Base-by-base conservation (phyloP, 2,329 filamentous ascomycete species). In the Aspergillus fijiensis region DNA sequence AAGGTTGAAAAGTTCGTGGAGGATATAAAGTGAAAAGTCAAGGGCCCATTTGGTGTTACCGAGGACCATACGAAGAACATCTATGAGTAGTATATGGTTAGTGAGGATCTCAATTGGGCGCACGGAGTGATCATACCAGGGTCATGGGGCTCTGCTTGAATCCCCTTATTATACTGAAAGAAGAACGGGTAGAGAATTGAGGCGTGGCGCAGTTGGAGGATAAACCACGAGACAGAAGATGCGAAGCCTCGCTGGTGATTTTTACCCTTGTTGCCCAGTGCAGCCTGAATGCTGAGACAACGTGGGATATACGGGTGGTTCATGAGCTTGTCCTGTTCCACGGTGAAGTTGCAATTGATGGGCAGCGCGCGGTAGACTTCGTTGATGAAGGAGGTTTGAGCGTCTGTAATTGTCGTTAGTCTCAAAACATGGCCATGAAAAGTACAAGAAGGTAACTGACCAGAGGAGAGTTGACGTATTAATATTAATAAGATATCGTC, bases 21-120 rank as follows among this genome's bases (percentile, higher is more conserved):
- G 69, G 29, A 87, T 75, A 68, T 81, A 86, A 21, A 81, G 77
- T 61, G 83, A 80, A 55, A 87, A 79, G 63, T 94, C 89, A 39
- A 92, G 81, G 0, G 86, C 85, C 93, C 93, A 97, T 70, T 85
- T 88, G 4, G 89, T 86, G 57, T 92, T 89, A 23, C 91, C 90
- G 5, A 88, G 84, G 11, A 96, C 79, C 49, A 88, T 85, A 47
- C 87, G 85, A 2, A 94, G 84, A 12, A 91, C 86, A 70, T 94
- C 91, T 87, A 59, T 11, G 19, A 35, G 12, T 50, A 11, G 11
- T 16, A 27, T 19, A 9, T n/a, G 5, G 47, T 58, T 29, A 62
- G 61, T 31, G 53, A 27, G 11, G 10, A 29, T 19, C 12, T 33
- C 33, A 12, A 10, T 21, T 2, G 12, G 0, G 31, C 21, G 16